These are phyloP conservation scores for Nicotiana sylvestris DNA, from an alignment of 257 asterid genomes.

Conservation along the genomic window DNA sequence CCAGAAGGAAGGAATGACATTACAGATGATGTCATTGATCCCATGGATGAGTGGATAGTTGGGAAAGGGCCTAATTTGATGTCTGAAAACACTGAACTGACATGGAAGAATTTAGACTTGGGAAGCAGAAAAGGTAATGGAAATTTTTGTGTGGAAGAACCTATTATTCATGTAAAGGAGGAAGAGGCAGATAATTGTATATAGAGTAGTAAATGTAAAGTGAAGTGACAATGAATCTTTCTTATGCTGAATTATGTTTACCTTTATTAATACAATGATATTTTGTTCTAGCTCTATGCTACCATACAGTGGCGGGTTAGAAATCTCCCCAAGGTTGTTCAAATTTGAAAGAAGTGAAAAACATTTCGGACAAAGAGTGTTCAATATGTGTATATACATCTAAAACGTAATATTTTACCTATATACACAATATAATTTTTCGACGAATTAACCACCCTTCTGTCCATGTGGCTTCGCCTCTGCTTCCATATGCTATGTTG, in stretches of 20 bases:
- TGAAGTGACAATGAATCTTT: not conserved
- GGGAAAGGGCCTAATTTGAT: not conserved
- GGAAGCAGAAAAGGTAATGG: not conserved
- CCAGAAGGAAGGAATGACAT: slow-evolving; percentile 8
- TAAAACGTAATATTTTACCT: too few relatives aligned
- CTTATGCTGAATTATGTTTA: not conserved
- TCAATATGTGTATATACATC: too few relatives aligned
- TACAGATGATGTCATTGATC: slow-evolving; percentile 15
- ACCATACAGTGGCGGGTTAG: not conserved
- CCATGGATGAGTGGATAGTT: slow-evolving; percentile 29
- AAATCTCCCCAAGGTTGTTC: too few relatives aligned
- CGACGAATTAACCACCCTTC: not conserved
- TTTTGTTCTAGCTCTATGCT: not conserved
- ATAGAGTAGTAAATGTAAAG: not conserved
- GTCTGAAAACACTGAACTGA: not conserved
- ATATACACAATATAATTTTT: too few relatives aligned
- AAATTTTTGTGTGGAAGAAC: not conserved
- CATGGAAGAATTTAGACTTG: slow-evolving; percentile 17
- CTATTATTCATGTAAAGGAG: not conserved
- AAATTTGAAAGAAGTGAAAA: too few relatives aligned
- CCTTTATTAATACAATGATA: not conserved
- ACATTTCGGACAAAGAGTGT: too few relatives aligned
- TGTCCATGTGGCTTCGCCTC: too few relatives aligned
- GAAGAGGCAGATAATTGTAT: not conserved
- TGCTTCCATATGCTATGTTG: too few relatives aligned